Conservation (phyloP, 345 rosid genomes). For the Clarkia xantiana region DNA sequence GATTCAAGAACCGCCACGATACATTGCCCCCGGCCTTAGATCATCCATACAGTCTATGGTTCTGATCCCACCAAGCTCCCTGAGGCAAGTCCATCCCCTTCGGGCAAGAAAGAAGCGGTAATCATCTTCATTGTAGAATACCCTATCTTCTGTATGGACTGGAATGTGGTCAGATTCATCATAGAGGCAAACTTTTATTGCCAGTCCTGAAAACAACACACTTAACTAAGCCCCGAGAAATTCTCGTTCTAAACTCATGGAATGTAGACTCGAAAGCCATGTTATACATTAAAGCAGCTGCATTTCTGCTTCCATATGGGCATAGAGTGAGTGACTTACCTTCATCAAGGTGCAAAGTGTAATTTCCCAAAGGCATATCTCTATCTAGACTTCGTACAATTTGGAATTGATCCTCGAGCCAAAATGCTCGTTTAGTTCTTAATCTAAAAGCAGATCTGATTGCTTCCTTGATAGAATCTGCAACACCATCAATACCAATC, state of each 20-base stretch:
- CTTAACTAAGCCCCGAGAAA: not conserved
- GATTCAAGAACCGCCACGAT: constrained; percentile 57
- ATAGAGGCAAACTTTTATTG: constrained; percentile 65
- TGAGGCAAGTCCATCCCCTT: constrained; percentile 59
- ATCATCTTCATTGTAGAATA: constrained; percentile 80
- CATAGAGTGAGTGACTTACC: constrained; percentile 25
- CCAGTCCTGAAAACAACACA: constrained; percentile 38
- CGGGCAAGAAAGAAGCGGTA: constrained; percentile 61
- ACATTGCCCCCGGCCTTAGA: constrained; percentile 60
- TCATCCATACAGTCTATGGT: constrained; percentile 81
- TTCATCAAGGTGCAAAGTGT: constrained; percentile 75
- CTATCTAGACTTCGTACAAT: constrained; percentile 69
- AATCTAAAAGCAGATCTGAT: constrained; percentile 74
- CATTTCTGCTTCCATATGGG: too few species aligned
- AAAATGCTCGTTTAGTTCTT: constrained; percentile 83
- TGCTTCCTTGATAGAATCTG: constrained; percentile 87
- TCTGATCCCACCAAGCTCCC: constrained; percentile 75
- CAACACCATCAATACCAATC: constrained; percentile 72
- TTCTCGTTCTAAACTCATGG: too few species aligned
- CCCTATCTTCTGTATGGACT: constrained; percentile 74
- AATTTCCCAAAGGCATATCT: constrained; percentile 92
- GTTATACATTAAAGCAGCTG: too few species aligned
- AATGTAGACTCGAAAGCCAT: too few species aligned
- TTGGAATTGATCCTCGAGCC: constrained; percentile 96
- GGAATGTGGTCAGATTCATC: constrained; percentile 75